Base-by-base conservation (phyloP, 2,329 filamentous ascomycete genomes). In the Aspergillus sp. region DNA sequence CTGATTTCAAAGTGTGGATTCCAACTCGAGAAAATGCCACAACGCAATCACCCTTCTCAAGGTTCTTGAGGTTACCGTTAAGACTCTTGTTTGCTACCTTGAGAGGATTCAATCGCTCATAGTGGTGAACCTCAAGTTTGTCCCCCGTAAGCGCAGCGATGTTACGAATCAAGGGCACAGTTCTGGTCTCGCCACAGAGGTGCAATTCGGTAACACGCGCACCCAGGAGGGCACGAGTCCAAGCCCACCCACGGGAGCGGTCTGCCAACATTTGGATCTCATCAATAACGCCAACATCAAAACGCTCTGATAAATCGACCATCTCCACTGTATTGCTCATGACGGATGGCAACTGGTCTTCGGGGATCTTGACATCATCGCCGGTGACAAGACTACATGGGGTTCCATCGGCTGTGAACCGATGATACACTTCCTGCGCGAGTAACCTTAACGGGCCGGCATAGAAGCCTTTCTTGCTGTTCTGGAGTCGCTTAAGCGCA, bases 241-340 rank as follows among this genome's bases (percentile, higher is more conserved):
- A 99, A 2, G 92, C 93, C 88, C 90, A 96, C 1, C 96, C 95
- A 67, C 95, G 88, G 0, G 91, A 86, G 0, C 74, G 63, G 69
- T 92, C 88, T 16, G 86, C 88, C 66, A 99, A 91, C 95, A 99
- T 98, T 76, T 99, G 95, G 58, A 99, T 98, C 78, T 99, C 95
- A 71, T 99, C 95, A 63, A 99, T 94, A 65, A 99, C 94, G 1
- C 92, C 94, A 39, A 99, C 93, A 47, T 98, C 94, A 31, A 91
- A 86, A 2, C 74, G 73, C 4, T 76, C 76, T 52, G 82, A 81
- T 20, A 87, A 66, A 6, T 84, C 84, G 24, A 88, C 83, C 89
- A 99, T 99, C 75, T 99, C 95, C 3, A 99, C 95, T 0, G 95
- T 99, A 71, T 95, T 97, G 71, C 92, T 94, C 58, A 84, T 84